Evolutionary conservation across 2,329 filamentous ascomycete genomes (phyloP).

Genomic region (Aspergillus bombycis): DNA sequence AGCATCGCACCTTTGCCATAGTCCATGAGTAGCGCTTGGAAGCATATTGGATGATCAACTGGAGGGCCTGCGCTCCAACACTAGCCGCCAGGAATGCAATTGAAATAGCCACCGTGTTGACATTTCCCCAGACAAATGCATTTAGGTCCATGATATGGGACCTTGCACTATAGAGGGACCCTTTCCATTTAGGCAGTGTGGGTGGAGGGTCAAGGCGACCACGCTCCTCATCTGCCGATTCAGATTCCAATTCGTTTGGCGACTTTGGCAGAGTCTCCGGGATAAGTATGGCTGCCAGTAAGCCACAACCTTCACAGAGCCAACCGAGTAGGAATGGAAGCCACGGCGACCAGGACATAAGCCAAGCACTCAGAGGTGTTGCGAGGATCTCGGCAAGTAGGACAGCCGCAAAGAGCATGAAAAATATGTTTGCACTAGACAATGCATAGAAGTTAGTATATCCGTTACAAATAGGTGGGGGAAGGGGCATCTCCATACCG

Average conservation of each 20-base stretch:
- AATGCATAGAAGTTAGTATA: not conserved
- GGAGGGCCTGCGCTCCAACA: conserved; percentile 12
- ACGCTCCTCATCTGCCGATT: not conserved
- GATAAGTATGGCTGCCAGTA: conserved; percentile 4
- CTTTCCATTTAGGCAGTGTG: not conserved
- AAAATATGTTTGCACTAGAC: conserved; percentile 14
- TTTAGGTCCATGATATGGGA: conserved; percentile 6
- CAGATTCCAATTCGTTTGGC: not conserved
- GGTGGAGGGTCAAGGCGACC: not conserved
- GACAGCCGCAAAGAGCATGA: conserved; percentile 8
- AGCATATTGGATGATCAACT: conserved; percentile 17
- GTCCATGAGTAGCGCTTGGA: conserved; percentile 18
- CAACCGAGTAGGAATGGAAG: conserved; percentile 12
- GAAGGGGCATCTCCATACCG: not conserved
- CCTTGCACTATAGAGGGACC: not conserved
- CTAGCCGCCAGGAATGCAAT: conserved; percentile 11
- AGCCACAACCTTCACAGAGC: conserved; percentile 8
- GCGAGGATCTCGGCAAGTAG: conserved; percentile 15
- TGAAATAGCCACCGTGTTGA: conserved; percentile 8
- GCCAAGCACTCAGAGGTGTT: conserved; percentile 15
- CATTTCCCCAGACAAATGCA: conserved; percentile 8
- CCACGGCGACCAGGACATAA: conserved; percentile 16
- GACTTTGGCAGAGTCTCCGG: conserved; percentile 15
- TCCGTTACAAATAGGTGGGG: not conserved
- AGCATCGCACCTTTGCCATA: conserved; percentile 14